Evolutionary conservation across 2,329 filamentous ascomycete genomes (phyloP), one percentile per base, ranked within the genome.

Genomic region (Fusarium sp.): DNA sequence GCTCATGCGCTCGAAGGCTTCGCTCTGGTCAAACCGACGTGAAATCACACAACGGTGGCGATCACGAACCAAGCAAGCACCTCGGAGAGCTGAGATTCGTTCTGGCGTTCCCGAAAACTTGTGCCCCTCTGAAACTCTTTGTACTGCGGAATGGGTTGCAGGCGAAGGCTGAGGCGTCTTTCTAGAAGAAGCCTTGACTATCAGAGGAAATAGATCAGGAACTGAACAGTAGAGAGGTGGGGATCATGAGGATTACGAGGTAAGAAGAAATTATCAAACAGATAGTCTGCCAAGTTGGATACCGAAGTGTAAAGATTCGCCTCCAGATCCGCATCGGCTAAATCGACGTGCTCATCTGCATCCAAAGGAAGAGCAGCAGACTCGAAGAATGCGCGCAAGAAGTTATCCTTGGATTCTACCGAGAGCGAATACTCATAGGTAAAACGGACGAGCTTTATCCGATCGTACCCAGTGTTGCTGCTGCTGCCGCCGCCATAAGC

Each of bases 41-140:
- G 53, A 51, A n/a, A 56, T 51, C 2, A 56, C 47, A 19, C 47
- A 56, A 19, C 53, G 53, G 32, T 57, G n/a, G 23, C 49, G 49
- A 29, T 49, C 53, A 6, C 53, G 53, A 13, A 51, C 6, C 8
- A 56, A 41, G 15, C 53, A 56, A 9, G 29, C 31, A 35, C 53
- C 47, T 2, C 47, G 35, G 9, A 50, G 53, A 42, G 27, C 21
- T 17, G 42, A 39, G 15, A 56, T 2, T 4, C 53, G 48, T n/a
- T 48, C 48, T 33, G 49, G 48, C 2, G 49, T 57, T 35, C 53
- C 48, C 25, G 15, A 9, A 37, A 51, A 56, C 13, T 2, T 38
- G 9, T 56, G 35, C 9, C 33, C 53, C 39, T 46, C n/a, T 27
- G 46, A 47, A 10, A 35, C 15, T 38, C 19, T 46, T 9, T 14